These are phyloP conservation scores for Uromyces viciae-fabae DNA, from an alignment of 1,284 basidiomycete genomes.

Conservation along the genomic window DNA sequence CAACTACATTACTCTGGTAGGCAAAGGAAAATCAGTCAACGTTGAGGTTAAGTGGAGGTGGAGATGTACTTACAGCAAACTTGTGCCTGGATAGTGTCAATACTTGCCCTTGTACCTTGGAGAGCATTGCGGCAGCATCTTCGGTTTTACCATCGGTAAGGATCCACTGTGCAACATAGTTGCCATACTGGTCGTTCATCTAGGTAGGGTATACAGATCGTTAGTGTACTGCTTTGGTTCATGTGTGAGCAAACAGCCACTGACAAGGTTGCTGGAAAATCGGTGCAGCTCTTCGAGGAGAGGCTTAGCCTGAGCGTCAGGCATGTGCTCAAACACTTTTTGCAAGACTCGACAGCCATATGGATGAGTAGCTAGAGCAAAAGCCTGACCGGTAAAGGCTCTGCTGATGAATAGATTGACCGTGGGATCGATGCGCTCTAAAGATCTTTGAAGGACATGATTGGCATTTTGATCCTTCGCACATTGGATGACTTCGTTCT, in stretches of 20 bases:
- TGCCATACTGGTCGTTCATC: slow-evolving; percentile 58
- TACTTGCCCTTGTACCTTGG: slow-evolving; percentile 72
- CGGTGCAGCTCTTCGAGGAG: slow-evolving; percentile 81
- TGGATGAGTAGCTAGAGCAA: slow-evolving; percentile 78
- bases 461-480: slow-evolving; percentile 93
- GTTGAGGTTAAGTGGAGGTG: neutral
- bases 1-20: slow-evolving; percentile 76
- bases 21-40: slow-evolving; percentile 65
- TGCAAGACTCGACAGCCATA: slow-evolving; percentile 96
- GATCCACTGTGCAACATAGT: slow-evolving; percentile 72
- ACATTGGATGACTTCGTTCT: slow-evolving; percentile 75
- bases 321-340: slow-evolving; percentile 80
- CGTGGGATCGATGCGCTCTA: slow-evolving; percentile 73
- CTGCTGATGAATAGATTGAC: slow-evolving; percentile 69
- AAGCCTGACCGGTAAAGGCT: slow-evolving; percentile 76
- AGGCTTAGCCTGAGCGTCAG: slow-evolving; percentile 63
- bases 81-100: slow-evolving; percentile 58
- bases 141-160: slow-evolving; percentile 71
- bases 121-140: slow-evolving; percentile 69
- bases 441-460: slow-evolving; percentile 84
- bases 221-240: too few relatives aligned
- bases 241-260: neutral
- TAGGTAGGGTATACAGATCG: neutral
- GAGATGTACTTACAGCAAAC: slow-evolving; percentile 25
- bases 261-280: slow-evolving; percentile 62